Evolutionary conservation across 345 rosid species (phyloP), one percentile per base, ranked within the genome.

Genomic region (Alliaria petiolata): DNA sequence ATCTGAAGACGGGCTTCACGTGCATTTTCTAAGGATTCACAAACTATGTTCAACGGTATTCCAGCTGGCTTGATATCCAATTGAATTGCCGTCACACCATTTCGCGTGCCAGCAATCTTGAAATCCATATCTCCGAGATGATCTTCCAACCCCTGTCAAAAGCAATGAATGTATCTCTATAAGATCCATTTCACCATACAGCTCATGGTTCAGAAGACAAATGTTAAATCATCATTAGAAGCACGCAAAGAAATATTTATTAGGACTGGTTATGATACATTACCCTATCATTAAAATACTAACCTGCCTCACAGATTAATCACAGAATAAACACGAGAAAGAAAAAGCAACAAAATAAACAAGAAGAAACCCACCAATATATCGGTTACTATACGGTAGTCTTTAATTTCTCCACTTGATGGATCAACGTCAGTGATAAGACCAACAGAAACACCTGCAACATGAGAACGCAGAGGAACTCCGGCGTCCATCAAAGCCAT

Each of bases 401-500:
- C 91, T 75, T 81, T 83, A 33, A 95, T 82, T 76, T 74, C 91
- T 40, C 95, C 96, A 62, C 83, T 83, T 70, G 84, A 81, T 55
- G 86, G 87, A 66, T 91, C 93, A 62, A 82, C 84, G 64, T 89
- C 92, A 54, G 86, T 89, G 54, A 95, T 78, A 76, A 95, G 99
- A 73, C 99, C 99, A 67, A 95, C 95, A 0, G 99, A 95, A 75
- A 95, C 88, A 65, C 97, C 97, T n/a, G 99, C 99, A 49, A 91
- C 95, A 76, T 95, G 99, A 49, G 85, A 93, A 78, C 75, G 76
- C 45, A 95, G 67, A 22, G 99, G 93, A 78, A 89, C 82, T 36
- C 99, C 99, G 54, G 97, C 97, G 72, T 95, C 97, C 96, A 95
- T 85, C 79, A 95, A 83, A 70, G 99, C 97, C 97, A 95, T 85